Evolutionary conservation across 352 stramenopile species (phyloP).

Genomic region (Plasmopara halstedii): DNA sequence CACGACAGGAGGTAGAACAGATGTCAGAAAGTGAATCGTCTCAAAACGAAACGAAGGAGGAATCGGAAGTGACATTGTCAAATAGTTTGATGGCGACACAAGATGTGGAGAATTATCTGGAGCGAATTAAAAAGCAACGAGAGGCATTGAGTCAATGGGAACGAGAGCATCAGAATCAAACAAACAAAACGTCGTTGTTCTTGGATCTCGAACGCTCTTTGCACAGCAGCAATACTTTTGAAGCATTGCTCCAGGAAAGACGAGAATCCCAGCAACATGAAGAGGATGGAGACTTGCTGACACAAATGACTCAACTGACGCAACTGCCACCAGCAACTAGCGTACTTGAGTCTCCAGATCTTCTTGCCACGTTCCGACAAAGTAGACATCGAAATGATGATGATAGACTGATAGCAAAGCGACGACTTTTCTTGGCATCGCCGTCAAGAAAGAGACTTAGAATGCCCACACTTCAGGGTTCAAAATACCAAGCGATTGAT

Average conservation of each 20-base stretch:
- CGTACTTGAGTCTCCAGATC: constrained; percentile 29
- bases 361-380: constrained; percentile 20
- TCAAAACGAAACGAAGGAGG: background rate
- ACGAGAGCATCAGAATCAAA: constrained; percentile 10
- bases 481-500: background rate
- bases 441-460: constrained; percentile 26
- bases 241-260: constrained; percentile 16
- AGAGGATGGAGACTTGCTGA: constrained; percentile 16
- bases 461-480: constrained; percentile 10
- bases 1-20: constrained; percentile 12
- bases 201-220: constrained; percentile 19
- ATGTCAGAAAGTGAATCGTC: constrained; percentile 7
- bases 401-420: constrained; percentile 13
- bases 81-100: constrained; percentile 35
- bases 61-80: background rate
- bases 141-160: constrained; percentile 45
- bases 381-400: constrained; percentile 1
- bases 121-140: constrained; percentile 41
- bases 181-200: constrained; percentile 7
- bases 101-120: constrained; percentile 44
- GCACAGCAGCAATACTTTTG: constrained; percentile 14
- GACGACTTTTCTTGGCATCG: constrained; percentile 15
- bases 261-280: constrained; percentile 10
- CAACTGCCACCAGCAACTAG: constrained; percentile 21
- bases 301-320: constrained; percentile 26